These are phyloP conservation scores for Pyronema omphalodes DNA, from an alignment of 495 filamentous ascomycete genomes.

Conservation along the genomic window DNA sequence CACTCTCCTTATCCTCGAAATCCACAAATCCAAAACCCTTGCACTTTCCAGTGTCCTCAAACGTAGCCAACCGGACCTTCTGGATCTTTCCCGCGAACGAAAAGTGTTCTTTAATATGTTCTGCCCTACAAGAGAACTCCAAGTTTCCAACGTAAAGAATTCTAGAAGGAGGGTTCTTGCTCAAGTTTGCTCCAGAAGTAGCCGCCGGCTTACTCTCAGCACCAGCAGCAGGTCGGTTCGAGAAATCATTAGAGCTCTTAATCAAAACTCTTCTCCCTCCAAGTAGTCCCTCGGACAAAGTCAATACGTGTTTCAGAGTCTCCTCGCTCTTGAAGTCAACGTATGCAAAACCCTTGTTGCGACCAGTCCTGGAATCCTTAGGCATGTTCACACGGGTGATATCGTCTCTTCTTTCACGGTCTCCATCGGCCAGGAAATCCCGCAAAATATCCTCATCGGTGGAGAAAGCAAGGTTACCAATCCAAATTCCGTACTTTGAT, in stretches of 20 bases:
- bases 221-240: constrained; percentile 48
- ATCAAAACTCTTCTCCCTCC: constrained; percentile 65
- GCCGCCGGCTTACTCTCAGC: constrained; percentile 27
- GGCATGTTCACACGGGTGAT: constrained; percentile 81
- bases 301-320: constrained; percentile 52
- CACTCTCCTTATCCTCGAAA: constrained; percentile 60
- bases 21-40: constrained; percentile 93
- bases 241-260: constrained; percentile 73
- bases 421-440: constrained; percentile 48
- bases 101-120: constrained; percentile 62
- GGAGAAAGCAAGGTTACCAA: constrained; percentile 81
- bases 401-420: constrained; percentile 26
- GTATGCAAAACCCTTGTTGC: constrained; percentile 87
- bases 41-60: constrained; percentile 93
- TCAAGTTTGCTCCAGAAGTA: constrained; percentile 21
- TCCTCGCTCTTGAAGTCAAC: constrained; percentile 64
- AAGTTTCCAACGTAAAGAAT: constrained; percentile 89
- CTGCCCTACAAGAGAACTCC: constrained; percentile 64
- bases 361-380: constrained; percentile 24
- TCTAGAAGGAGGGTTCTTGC: constrained; percentile 44
- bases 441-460: constrained; percentile 51
- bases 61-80: constrained; percentile 74
- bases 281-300: constrained; percentile 60
- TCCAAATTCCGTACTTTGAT: constrained; percentile 75
- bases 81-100: constrained; percentile 59